Percentiles rank a stretch among this genome's conserved stretches.
Conservation (phyloP, 805 yeast genomes). For the Tetrapisispora namnaoensis region DNA sequence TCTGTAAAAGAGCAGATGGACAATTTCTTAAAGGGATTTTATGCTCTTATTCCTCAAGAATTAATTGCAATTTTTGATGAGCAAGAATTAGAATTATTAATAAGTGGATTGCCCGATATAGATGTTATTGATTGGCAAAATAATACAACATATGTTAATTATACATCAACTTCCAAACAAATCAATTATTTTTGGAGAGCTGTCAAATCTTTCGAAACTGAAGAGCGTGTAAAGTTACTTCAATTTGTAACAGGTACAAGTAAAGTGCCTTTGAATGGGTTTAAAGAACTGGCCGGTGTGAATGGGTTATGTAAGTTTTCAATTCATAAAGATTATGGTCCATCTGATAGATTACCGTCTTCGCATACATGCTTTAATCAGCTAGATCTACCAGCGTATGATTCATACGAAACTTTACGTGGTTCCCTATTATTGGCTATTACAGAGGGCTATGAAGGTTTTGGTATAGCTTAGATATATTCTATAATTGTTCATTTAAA, state of each 20-base stretch:
- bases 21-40: constrained; percentile 76
- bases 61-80: constrained; percentile 84
- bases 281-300: constrained; percentile 80
- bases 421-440: constrained; percentile 74
- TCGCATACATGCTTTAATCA: constrained; percentile 97
- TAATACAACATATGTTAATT: constrained; percentile 72
- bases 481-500: no score
- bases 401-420: constrained; percentile 74
- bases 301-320: constrained; percentile 78
- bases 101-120: constrained; percentile 92
- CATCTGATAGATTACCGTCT: constrained; percentile 79
- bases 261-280: constrained; percentile 91
- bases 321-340: constrained; percentile 82
- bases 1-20: constrained; percentile 85
- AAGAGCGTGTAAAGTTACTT: constrained; percentile 84
- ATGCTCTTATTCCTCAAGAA: constrained; percentile 79
- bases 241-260: constrained; percentile 98
- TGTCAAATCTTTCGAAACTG: constrained; percentile 84
- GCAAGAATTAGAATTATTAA: constrained; percentile 84
- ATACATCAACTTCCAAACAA: constrained; percentile 73
- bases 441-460: constrained; percentile 93
- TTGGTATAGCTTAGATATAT: constrained; percentile 43
- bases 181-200: constrained; percentile 98
- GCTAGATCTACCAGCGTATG: constrained; percentile 87
- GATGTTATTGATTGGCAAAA: constrained; percentile 94